Base-by-base conservation (phyloP, 352 stramenopile species). In the Globisporangium emineosum region DNA sequence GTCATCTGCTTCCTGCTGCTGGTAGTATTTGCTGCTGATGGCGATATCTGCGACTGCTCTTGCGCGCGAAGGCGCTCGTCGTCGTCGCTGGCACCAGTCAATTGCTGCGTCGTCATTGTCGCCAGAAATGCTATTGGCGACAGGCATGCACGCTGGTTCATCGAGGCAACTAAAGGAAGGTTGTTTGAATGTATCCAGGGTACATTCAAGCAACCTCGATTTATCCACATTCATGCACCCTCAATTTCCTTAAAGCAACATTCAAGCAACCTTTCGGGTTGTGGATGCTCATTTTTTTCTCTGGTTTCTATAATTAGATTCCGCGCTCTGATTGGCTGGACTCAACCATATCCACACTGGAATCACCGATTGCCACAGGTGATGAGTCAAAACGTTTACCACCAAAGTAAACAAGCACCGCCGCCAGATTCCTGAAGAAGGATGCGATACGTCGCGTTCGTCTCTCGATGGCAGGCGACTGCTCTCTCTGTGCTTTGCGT, bases 31-130 rank as follows among this genome's bases (percentile, higher is more conserved):
- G 17, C 35, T 50, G 55, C 5, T 23, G n/a, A 13, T 23, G 54
- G 4, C 9, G 35, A 30, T 32, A 40, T 10, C 15, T 33, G 33
- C 21, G 32, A 13, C 55, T 60, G 33, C 21, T 3, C 17, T 25
- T 60, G 33, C 10, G 17, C 25, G 40, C 40, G 15, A 45, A 45
- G 40, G 15, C 40, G 40, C 40, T 53, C 25, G 15, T 42, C 35
- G 54, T 37, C 55, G 37, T 25, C 33, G 50, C 50, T 54, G 21
- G 23, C 51, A 33, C 57, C 57, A 62, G 9, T 62, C 57, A 51
- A 62, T 42, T 29, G 37, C 8, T 52, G 55, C 55, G 55, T 35
- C 27, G 57, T 62, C 57, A 62, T 62, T 52, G 57, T 29, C 27
- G 21, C 57, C 57, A 56, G 52, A 62, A 43, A 35, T 62, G 57